phyloP scores from a whole-genome alignment of 306 rosid species.

The peach (Prunus persica) region Prunus_persica_NCBIv2 NC_034009.1:2204501-2205000 shows the following conservation, averaged over 20 bases:
- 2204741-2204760: conserved; percentile 87
- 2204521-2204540: conserved; percentile 10
- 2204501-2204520: conserved; percentile 26
- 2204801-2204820: conserved; percentile 98
- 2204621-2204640: conserved; percentile 75
- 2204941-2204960: conserved; percentile 4
- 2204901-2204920: conserved; percentile 77
- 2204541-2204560: not conserved
- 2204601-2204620: conserved; percentile 38
- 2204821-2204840: conserved; percentile 85
- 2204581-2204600: not conserved
- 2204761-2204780: conserved; percentile 99
- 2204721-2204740: conserved; percentile 80
- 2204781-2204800: conserved; percentile 88
- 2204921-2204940: not conserved
- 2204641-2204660: conserved; percentile 84
- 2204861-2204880: conserved; percentile 80
- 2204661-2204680: conserved; percentile 91
- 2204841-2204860: conserved; percentile 86
- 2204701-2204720: conserved; percentile 91
- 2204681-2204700: conserved; percentile 94
- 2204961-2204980: conserved; percentile 12
- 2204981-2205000: conserved; percentile 3
- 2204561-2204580: conserved; percentile 15
- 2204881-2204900: conserved; percentile 62